Evolutionary conservation across 306 rosid genomes (phyloP).

Genomic region (Leucaena leucocephala): DNA sequence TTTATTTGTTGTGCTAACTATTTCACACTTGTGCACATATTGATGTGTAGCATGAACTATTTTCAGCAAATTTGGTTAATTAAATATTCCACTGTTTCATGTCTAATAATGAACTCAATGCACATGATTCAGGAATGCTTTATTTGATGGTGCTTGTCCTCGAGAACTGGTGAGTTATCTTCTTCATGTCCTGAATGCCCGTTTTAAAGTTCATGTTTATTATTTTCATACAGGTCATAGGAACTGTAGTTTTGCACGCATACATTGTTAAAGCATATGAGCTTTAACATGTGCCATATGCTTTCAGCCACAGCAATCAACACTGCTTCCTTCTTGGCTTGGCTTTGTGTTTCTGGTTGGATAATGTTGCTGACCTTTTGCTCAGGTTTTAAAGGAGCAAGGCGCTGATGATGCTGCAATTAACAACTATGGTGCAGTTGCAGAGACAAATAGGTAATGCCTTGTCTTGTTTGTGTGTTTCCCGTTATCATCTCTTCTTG

Average conservation of each 20-base stretch:
- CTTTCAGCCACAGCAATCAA: slow-evolving; percentile 10
- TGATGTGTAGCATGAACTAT: slow-evolving; percentile 6
- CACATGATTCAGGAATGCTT: slow-evolving; percentile 67
- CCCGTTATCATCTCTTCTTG: slow-evolving; percentile 8
- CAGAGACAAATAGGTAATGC: slow-evolving; percentile 63
- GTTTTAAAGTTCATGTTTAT: slow-evolving; percentile 17
- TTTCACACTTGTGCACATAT: neutral
- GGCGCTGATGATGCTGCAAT: slow-evolving; percentile 67
- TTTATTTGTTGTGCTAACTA: neutral
- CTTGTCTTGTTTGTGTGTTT: slow-evolving; percentile 10
- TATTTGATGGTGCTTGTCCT: slow-evolving; percentile 98
- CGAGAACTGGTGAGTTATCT: slow-evolving; percentile 76
- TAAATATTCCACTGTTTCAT: slow-evolving; percentile 8
- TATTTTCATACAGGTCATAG: neutral
- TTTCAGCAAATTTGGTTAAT: slow-evolving; percentile 29
- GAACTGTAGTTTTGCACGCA: neutral
- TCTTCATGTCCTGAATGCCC: slow-evolving; percentile 9
- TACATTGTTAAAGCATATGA: neutral
- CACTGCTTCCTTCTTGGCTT: slow-evolving; percentile 5
- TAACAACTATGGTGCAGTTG: slow-evolving; percentile 52
- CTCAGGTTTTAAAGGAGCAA: slow-evolving; percentile 90
- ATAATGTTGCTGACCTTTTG: slow-evolving; percentile 33
- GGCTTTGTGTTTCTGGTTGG: slow-evolving; percentile 30
- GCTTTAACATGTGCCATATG: neutral
- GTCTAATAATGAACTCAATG: slow-evolving; percentile 34